phyloP scores from a whole-genome alignment of 495 filamentous ascomycete species.

The Daldinia bambusicola region DNA sequence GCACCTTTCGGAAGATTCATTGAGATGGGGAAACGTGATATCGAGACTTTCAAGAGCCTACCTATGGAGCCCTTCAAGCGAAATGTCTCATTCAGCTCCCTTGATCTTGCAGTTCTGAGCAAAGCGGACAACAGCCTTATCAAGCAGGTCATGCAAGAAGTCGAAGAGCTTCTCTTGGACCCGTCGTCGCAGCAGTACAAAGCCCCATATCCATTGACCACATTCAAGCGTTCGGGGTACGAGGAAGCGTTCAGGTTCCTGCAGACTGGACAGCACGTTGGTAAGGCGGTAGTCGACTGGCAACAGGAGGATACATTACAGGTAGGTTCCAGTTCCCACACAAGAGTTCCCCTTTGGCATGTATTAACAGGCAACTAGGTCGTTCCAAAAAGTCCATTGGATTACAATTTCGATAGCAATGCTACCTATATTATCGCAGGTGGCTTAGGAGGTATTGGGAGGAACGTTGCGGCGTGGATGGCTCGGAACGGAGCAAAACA shows the following conservation, averaged over 20 bases:
- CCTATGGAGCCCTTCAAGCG: constrained; percentile 50
- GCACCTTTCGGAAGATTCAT: constrained; percentile 58
- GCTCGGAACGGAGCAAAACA: not conserved
- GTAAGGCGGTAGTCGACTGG: constrained; percentile 63
- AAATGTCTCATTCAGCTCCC: constrained; percentile 53
- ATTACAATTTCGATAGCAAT: constrained; percentile 25
- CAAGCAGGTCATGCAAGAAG: constrained; percentile 36
- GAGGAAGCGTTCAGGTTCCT: constrained; percentile 60
- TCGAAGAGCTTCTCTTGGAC: constrained; percentile 44
- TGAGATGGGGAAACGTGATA: constrained; percentile 40
- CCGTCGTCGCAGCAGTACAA: constrained; percentile 39
- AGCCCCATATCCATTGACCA: constrained; percentile 42
- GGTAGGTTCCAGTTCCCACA: not conserved
- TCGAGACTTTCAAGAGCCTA: constrained; percentile 14
- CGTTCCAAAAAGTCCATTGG: too few species aligned
- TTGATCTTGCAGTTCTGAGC: too few species aligned
- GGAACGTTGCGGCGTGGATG: not conserved
- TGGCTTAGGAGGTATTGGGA: constrained; percentile 52
- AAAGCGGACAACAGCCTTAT: constrained; percentile 52
- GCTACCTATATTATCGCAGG: constrained; percentile 61
- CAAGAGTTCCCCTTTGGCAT: not conserved
- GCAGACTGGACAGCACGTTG: constrained; percentile 62
- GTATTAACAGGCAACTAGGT: too few species aligned
- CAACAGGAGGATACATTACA: constrained; percentile 5
- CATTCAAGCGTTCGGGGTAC: constrained; percentile 51